Percentiles rank a stretch among this genome's conserved stretches.
These are phyloP conservation scores for Oryza glaberrima DNA, from an alignment of 176 grass and related monocot species.

Conservation along the genomic window DNA sequence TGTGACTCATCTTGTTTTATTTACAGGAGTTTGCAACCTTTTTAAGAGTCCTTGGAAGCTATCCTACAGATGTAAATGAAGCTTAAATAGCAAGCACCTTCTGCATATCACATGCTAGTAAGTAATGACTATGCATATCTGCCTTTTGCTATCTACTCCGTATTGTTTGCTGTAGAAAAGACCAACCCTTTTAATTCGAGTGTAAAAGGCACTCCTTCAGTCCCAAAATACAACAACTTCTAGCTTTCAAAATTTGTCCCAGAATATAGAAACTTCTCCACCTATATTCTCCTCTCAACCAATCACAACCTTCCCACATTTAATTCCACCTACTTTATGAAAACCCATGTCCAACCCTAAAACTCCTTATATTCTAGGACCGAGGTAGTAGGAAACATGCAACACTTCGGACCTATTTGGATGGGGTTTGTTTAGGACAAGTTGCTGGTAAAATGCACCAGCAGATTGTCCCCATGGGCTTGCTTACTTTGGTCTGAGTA, in stretches of 20 bases:
- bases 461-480: background rate
- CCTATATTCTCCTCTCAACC: too few relatives aligned
- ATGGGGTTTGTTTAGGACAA: background rate
- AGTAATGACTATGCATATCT: constrained; percentile 30
- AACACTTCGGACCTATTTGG: constrained; percentile 7
- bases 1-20: constrained; percentile 40
- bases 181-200: background rate
- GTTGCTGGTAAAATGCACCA: constrained; percentile 6
- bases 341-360: too few relatives aligned
- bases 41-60: constrained; percentile 78
- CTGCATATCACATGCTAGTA: constrained; percentile 36
- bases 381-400: background rate
- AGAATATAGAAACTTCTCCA: too few relatives aligned
- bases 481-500: background rate
- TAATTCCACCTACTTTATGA: too few relatives aligned
- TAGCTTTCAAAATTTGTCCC: too few relatives aligned
- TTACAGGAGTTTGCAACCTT: constrained; percentile 87
- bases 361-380: too few relatives aligned
- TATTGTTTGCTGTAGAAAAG: constrained; percentile 4
- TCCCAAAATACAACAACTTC: too few relatives aligned
- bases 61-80: constrained; percentile 70
- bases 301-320: too few relatives aligned
- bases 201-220: background rate
- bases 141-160: background rate
- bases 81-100: constrained; percentile 43